phyloP scores from a whole-genome alignment of 176 grass and related monocot genomes.

The Triticum dicoccoides region DNA sequence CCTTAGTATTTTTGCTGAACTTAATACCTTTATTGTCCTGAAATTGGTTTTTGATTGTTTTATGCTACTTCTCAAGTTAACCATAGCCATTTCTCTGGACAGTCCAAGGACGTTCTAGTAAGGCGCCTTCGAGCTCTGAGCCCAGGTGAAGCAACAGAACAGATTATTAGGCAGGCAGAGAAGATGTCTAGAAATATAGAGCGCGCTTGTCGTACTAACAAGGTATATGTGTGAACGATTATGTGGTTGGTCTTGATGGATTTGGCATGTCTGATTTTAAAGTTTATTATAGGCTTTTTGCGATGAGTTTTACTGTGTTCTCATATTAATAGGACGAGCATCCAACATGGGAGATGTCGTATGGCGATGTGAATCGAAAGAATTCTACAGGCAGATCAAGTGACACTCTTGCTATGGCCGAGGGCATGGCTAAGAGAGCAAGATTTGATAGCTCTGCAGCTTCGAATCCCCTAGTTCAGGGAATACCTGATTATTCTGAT shows the following conservation, averaged over 20 bases:
- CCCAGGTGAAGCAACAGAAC: conserved; percentile 89
- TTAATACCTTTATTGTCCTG: not conserved
- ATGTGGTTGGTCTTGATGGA: not conserved
- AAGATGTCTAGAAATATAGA: conserved; percentile 84
- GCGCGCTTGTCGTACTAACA: conserved; percentile 59
- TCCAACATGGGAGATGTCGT: conserved; percentile 44
- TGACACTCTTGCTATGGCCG: conserved; percentile 46
- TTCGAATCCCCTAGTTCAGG: conserved; percentile 34
- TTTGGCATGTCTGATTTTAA: not conserved
- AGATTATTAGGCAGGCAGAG: conserved; percentile 89
- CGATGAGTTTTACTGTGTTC: conserved; percentile 15
- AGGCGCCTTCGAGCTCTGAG: conserved; percentile 61
- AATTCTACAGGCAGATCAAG: conserved; percentile 41
- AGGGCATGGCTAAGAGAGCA: conserved; percentile 58
- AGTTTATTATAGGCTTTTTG: conserved; percentile 16
- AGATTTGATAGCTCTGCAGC: conserved; percentile 44
- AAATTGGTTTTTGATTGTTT: not conserved
- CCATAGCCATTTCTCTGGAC: conserved; percentile 8
- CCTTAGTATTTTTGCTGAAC: not conserved
- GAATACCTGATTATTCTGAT: conserved; percentile 34
- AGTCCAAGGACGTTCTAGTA: conserved; percentile 82
- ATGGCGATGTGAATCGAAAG: conserved; percentile 51
- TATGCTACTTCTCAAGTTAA: conserved; percentile 31
- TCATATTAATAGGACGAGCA: conserved; percentile 50
- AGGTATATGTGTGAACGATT: conserved; percentile 47